Conservation (phyloP, 75 land plant genomes). For the Adiantum capillusveneris region DNA sequence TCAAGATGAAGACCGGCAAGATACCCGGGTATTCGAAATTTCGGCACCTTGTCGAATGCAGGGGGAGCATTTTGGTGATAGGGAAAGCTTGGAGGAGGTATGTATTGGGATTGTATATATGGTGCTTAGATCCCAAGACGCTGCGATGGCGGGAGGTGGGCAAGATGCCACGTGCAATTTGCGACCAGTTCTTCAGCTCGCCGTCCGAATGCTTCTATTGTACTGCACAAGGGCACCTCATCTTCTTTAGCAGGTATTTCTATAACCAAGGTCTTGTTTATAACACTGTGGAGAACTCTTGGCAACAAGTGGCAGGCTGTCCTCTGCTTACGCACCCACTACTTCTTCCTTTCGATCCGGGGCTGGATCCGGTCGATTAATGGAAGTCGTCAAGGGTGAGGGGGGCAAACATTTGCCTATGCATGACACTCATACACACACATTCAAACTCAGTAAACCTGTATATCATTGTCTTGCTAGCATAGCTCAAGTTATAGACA, state of each 20-base stretch:
- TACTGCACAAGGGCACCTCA: conserved; percentile 26
- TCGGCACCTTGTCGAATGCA: conserved; percentile 27
- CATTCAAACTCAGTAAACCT: no score
- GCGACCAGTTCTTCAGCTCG: conserved; percentile 25
- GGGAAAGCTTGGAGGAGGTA: conserved; percentile 29
- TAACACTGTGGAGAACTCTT: conserved; percentile 11
- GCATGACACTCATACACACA: no score
- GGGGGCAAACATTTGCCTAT: no score
- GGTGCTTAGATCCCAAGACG: conserved; percentile 22
- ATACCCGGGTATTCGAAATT: conserved; percentile 31
- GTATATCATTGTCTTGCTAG: no score
- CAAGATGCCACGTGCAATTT: conserved; percentile 27
- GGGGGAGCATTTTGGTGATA: conserved; percentile 20
- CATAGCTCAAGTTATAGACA: no score
- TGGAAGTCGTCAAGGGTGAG: no score
- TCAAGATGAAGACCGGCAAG: conserved; percentile 24
- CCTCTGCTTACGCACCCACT: conserved; percentile 12
- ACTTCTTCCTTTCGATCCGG: conserved; percentile 12
- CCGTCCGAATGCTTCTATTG: conserved; percentile 36
- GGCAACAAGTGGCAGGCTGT: conserved; percentile 24
- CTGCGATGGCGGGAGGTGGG: conserved; percentile 29
- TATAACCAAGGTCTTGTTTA: conserved; percentile 23
- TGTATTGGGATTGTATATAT: conserved; percentile 20
- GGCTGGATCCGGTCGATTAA: conserved; percentile 12
- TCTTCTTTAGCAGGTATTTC: conserved; percentile 22